Evolutionary conservation across 345 rosid genomes (phyloP).

Genomic region (Syzygium jambos): DNA sequence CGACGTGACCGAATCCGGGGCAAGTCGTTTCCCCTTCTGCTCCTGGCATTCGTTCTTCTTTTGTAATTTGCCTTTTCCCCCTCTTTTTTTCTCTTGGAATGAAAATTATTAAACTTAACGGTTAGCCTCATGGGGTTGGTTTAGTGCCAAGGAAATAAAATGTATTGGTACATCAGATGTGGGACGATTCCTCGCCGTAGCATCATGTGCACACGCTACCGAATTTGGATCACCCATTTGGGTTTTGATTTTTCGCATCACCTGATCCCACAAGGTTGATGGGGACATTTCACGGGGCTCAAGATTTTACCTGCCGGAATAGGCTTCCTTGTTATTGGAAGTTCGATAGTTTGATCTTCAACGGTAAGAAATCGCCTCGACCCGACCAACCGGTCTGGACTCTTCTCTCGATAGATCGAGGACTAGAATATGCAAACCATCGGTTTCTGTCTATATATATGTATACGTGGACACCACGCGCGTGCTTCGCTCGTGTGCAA

Average conservation of each 20-base stretch:
- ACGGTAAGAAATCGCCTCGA: background rate
- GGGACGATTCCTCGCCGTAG: background rate
- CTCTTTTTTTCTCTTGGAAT: background rate
- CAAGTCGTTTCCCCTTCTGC: background rate
- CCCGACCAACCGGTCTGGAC: background rate
- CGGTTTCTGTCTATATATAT: background rate
- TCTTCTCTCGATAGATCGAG: background rate
- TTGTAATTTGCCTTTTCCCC: background rate
- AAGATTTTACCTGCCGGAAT: background rate
- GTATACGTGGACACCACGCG: no score
- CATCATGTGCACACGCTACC: background rate
- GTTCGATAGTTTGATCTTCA: background rate
- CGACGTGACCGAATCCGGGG: background rate
- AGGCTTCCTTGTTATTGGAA: background rate
- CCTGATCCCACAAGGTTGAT: background rate
- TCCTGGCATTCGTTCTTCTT: background rate
- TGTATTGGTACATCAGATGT: background rate
- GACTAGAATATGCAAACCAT: background rate
- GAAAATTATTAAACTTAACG: background rate
- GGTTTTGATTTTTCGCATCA: background rate
- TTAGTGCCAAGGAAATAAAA: background rate
- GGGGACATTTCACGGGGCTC: background rate
- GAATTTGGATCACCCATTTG: background rate
- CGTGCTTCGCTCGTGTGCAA: no score
- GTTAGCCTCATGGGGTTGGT: background rate